Evolutionary conservation across 495 filamentous ascomycete species (phyloP), one percentile per base, ranked within the genome.

Genomic region (Hyaloscypha bicolor): DNA sequence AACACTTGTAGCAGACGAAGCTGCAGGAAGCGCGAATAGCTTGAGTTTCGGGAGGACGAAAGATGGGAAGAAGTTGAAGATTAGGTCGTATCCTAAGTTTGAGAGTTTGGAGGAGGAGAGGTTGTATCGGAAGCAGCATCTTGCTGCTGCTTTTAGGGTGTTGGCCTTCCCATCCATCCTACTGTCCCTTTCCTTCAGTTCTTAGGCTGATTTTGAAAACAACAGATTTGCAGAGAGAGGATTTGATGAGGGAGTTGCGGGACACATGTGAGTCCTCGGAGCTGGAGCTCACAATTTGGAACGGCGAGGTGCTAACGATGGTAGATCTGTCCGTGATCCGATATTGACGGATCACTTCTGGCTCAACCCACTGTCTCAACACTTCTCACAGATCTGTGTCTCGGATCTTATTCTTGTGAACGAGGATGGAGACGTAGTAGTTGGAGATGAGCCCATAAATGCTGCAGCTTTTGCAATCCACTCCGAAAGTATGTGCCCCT

Each of bases 81-180:
- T 87, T 21, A 76, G 77, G 14, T 81, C 79, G 6, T 86, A 86
- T 62, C 88, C 88, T 35, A 84, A 82, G 55, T 89, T 89, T 70
- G 79, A 83, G 9, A 83, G 81, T 39, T 77, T 81, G 1, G 81
- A 87, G 51, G 85, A 85, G 48, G 83, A 91, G 73, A 83, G 90
- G 22, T 73, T 87, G 65, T 90, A 88, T 80, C 83, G 89, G 68
- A 92, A 90, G 68, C 86, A 91, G 72, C 87, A 88, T 63, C 86
- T 91, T 74, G 88, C 88, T 0, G 88, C 87, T 63, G 89, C 88
- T n/a, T 92, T 89, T 71, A 84, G 88, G 4, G 83, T 88, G 73
- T 70, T 35, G 14, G 63, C 3, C 4, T 21, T 16, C 11, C 32
- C 4, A 9, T 29, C n/a, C 51, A 32, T 48, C 35, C 48, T 29